Conservation (phyloP, 192 early-diverging fungal species). For the Linnemannia schmuckeri region DNA sequence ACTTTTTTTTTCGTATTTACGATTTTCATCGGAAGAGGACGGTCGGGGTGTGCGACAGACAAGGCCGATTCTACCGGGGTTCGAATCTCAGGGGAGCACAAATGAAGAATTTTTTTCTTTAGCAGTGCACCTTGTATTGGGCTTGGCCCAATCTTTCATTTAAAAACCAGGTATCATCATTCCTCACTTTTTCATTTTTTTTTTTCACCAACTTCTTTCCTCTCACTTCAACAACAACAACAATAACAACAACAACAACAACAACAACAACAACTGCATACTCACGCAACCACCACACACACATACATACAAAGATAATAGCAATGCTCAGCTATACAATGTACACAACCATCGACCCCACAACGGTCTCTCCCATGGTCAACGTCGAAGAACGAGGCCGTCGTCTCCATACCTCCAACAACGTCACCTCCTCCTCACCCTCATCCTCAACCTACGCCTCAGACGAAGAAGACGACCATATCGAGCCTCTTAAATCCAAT, state of each 20-base stretch:
- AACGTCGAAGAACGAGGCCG: constrained; percentile 16
- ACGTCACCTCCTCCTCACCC: neutral
- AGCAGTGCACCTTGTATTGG: neutral
- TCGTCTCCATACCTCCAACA: constrained; percentile 5
- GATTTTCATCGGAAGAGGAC: neutral
- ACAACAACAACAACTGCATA: no score
- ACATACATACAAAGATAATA: neutral
- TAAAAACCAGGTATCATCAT: no score
- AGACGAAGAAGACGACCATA: constrained; percentile 5
- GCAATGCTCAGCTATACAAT: neutral
- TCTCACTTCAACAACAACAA: no score
- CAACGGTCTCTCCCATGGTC: constrained; percentile 10
- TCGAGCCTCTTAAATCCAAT: neutral
- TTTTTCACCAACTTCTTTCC: no score
- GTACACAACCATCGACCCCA: constrained; percentile 11
- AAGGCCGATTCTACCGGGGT: neutral
- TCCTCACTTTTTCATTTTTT: no score
- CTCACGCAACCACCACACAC: neutral
- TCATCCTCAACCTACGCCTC: neutral
- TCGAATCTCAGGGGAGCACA: constrained; percentile 1
- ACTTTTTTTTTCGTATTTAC: neutral
- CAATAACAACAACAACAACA: no score
- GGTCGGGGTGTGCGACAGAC: neutral
- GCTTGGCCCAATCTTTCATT: neutral
- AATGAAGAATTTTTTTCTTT: neutral